phyloP scores from a whole-genome alignment of 768 basidiomycete genomes.

The Obba rivulosa region DNA sequence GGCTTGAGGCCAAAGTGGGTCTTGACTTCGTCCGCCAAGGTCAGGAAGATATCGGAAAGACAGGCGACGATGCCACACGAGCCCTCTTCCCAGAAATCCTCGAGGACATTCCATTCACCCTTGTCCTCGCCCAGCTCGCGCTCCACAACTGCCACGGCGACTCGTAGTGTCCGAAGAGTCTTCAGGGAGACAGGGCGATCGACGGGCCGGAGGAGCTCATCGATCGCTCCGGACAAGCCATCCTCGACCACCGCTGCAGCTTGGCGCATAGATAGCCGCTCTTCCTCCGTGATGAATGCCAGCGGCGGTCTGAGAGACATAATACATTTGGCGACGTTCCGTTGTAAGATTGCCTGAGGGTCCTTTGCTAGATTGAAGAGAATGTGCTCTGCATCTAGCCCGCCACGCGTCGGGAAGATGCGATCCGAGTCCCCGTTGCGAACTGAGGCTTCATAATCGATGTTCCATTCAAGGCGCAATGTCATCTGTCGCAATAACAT shows the following conservation, averaged over 20 bases:
- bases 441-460: slow-evolving; percentile 41
- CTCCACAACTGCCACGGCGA: slow-evolving; percentile 54
- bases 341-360: slow-evolving; percentile 53
- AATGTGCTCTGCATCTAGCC: slow-evolving; percentile 65
- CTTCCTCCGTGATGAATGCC: slow-evolving; percentile 56
- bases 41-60: slow-evolving; percentile 46
- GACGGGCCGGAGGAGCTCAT: slow-evolving; percentile 48
- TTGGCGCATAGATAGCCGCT: slow-evolving; percentile 52
- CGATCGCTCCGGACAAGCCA: slow-evolving; percentile 57
- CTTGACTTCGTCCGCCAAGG: slow-evolving; percentile 48
- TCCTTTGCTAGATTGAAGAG: slow-evolving; percentile 55
- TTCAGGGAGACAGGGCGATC: slow-evolving; percentile 46
- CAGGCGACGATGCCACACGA: slow-evolving; percentile 52
- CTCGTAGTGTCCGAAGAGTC: slow-evolving; percentile 54
- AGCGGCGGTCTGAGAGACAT: slow-evolving; percentile 55
- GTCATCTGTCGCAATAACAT: slow-evolving; percentile 68
- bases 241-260: slow-evolving; percentile 65
- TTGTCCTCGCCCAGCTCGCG: slow-evolving; percentile 45
- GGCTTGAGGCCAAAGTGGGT: slow-evolving; percentile 42
- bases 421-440: slow-evolving; percentile 27
- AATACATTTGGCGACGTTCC: slow-evolving; percentile 54
- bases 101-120: slow-evolving; percentile 51
- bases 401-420: slow-evolving; percentile 46
- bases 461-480: slow-evolving; percentile 68
- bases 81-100: slow-evolving; percentile 57